These are phyloP conservation scores for Naganishia antarctica DNA, from an alignment of 768 basidiomycete species.

Conservation along the genomic window DNA sequence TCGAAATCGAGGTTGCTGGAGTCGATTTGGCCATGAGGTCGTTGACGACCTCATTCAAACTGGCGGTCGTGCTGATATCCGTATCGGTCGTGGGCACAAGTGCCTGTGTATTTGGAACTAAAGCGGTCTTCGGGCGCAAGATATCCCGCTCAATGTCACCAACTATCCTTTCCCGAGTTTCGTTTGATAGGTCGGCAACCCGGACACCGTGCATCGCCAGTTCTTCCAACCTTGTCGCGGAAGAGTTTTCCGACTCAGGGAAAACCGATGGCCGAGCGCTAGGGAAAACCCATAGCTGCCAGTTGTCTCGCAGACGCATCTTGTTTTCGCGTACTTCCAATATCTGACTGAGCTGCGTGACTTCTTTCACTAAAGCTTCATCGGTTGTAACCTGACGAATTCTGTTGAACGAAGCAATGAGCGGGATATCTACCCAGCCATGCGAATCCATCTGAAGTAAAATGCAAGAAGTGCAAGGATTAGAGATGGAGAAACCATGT, in stretches of 20 bases:
- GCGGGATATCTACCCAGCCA: constrained; percentile 77
- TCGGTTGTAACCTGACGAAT: constrained; percentile 63
- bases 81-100: background rate
- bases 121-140: constrained; percentile 12
- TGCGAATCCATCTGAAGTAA: constrained; percentile 71
- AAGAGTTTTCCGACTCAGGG: constrained; percentile 9
- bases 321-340: constrained; percentile 64
- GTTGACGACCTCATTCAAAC: constrained; percentile 2
- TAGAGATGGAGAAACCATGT: background rate
- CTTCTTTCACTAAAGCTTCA: constrained; percentile 61
- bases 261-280: constrained; percentile 53
- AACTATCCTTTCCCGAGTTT: constrained; percentile 24
- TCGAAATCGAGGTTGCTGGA: constrained; percentile 22
- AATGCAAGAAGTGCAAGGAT: background rate
- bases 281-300: constrained; percentile 63
- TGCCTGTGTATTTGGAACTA: background rate
- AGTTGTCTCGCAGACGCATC: constrained; percentile 63
- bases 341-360: constrained; percentile 61
- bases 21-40: constrained; percentile 10
- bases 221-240: background rate
- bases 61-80: background rate
- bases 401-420: constrained; percentile 84
- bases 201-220: constrained; percentile 5
- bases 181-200: constrained; percentile 10
- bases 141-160: constrained; percentile 29